A percentile compares a stretch with the other conserved stretches of the same genome.
Evolutionary conservation across 371 early-diverging fungal genomes (phyloP).

Genomic region (Mortierella sp.): DNA sequence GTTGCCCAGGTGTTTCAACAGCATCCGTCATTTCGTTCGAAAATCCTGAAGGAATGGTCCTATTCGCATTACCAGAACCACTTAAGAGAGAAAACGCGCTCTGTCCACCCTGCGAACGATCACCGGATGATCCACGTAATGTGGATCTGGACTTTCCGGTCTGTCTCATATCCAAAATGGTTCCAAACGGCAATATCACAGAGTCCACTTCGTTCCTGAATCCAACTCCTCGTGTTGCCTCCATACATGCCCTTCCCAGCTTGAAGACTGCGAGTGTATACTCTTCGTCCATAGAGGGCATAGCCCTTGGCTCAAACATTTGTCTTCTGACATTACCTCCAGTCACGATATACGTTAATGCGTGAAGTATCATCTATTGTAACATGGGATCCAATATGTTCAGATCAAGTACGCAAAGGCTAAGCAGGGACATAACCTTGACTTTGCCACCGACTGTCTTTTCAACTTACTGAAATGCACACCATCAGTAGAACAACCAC

Average conservation of each 20-base stretch:
- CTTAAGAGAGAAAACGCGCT: constrained; percentile 1
- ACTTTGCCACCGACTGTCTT: neutral
- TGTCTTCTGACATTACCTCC: constrained; percentile 56
- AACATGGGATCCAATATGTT: constrained; percentile 1
- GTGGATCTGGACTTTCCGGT: neutral
- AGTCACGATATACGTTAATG: constrained; percentile 48
- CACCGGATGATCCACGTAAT: neutral
- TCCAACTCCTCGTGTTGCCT: constrained; percentile 52
- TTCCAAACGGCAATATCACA: constrained; percentile 44
- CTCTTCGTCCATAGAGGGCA: constrained; percentile 52
- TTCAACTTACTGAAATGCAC: constrained; percentile 41
- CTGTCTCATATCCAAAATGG: constrained; percentile 38
- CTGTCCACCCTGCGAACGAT: constrained; percentile 10
- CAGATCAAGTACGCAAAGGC: neutral
- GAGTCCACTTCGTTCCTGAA: constrained; percentile 56
- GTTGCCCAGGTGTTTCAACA: constrained; percentile 36
- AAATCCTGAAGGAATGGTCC: constrained; percentile 20
- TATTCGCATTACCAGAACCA: neutral
- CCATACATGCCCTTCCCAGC: constrained; percentile 57
- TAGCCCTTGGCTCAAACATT: constrained; percentile 51
- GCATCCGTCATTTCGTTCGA: constrained; percentile 46
- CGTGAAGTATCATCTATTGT: constrained; percentile 41
- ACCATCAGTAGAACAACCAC: constrained; percentile 55
- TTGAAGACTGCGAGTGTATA: constrained; percentile 57
- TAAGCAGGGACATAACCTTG: neutral